phyloP scores from a whole-genome alignment of 768 basidiomycete genomes.

The Chiua virens region DNA sequence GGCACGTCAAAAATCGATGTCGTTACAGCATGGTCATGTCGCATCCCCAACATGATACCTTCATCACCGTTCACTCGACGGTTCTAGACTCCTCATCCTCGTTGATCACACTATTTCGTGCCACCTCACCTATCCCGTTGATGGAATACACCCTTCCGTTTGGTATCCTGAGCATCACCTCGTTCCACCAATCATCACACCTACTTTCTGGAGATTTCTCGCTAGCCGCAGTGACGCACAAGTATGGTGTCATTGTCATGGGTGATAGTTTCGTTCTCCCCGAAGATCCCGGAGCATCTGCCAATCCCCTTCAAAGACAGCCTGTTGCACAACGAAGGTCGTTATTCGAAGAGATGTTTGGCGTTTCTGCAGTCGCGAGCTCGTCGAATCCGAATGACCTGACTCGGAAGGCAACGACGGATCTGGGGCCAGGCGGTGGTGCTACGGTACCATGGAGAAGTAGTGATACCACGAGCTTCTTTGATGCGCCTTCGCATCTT shows the following conservation, averaged over 20 bases:
- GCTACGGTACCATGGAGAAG: conserved; percentile 35
- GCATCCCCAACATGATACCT: conserved; percentile 56
- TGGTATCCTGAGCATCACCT: conserved; percentile 50
- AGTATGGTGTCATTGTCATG: conserved; percentile 65
- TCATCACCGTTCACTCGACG: conserved; percentile 53
- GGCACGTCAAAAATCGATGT: conserved; percentile 46
- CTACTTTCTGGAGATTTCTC: conserved; percentile 41
- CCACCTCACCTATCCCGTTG: conserved; percentile 45
- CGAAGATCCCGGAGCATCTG: conserved; percentile 43
- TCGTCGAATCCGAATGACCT: conserved; percentile 22
- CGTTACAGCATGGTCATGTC: conserved; percentile 48
- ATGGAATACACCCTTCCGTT: conserved; percentile 57
- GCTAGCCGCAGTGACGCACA: conserved; percentile 67
- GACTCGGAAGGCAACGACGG: conserved; percentile 9
- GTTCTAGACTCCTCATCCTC: conserved; percentile 34
- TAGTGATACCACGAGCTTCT: conserved; percentile 47
- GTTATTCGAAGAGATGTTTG: conserved; percentile 91
- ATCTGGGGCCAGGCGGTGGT: conserved; percentile 13
- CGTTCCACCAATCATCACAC: conserved; percentile 37
- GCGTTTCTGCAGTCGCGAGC: conserved; percentile 62
- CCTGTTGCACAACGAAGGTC: conserved; percentile 45
- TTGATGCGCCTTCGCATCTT: conserved; percentile 72
- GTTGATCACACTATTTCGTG: conserved; percentile 48
- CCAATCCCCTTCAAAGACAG: conserved; percentile 36
- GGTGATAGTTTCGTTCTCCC: conserved; percentile 54